phyloP scores from a whole-genome alignment of 352 stramenopile genomes.

The Phytophthora macrochlamydospora region DNA sequence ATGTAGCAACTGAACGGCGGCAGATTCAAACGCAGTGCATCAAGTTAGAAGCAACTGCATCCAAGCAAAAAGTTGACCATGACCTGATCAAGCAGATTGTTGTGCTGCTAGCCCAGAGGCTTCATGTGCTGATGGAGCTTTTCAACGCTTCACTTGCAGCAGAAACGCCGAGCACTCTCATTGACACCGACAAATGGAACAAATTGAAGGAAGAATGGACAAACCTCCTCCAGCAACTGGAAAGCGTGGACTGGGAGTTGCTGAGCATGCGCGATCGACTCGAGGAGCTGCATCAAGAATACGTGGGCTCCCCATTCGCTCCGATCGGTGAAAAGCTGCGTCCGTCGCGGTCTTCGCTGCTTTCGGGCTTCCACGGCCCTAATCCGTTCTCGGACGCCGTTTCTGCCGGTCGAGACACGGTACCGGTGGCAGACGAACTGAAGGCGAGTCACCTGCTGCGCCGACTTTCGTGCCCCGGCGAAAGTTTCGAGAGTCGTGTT shows the following conservation, averaged over 20 bases:
- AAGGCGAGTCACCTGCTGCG: slow-evolving; percentile 35
- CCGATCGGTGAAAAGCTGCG: slow-evolving; percentile 2
- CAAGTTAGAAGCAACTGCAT: slow-evolving; percentile 11
- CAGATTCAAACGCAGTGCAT: slow-evolving; percentile 35
- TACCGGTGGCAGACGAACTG: slow-evolving; percentile 60
- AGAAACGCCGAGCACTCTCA: background rate
- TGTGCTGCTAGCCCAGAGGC: slow-evolving; percentile 40
- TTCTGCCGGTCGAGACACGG: slow-evolving; percentile 58
- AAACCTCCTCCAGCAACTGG: slow-evolving; percentile 45
- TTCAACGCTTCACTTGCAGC: slow-evolving; percentile 39
- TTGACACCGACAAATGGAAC: slow-evolving; percentile 39
- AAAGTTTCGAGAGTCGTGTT: slow-evolving; percentile 24
- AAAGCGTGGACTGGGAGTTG: slow-evolving; percentile 71
- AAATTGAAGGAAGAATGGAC: slow-evolving; percentile 54
- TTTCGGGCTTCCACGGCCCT: slow-evolving; percentile 22
- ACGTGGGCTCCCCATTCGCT: slow-evolving; percentile 8
- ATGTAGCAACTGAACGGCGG: slow-evolving; percentile 35
- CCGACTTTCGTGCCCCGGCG: slow-evolving; percentile 16
- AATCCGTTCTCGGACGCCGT: slow-evolving; percentile 78
- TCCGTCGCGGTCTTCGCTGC: slow-evolving; percentile 8
- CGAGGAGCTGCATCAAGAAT: slow-evolving; percentile 52
- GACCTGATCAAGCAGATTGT: slow-evolving; percentile 53
- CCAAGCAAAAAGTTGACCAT: slow-evolving; percentile 46
- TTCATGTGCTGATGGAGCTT: slow-evolving; percentile 53
- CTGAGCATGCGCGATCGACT: slow-evolving; percentile 59